Percentiles rank a stretch among this genome's conserved stretches.
These are phyloP conservation scores for Stropharia rugosoannulata DNA, from an alignment of 768 basidiomycete species.

Conservation along the genomic window DNA sequence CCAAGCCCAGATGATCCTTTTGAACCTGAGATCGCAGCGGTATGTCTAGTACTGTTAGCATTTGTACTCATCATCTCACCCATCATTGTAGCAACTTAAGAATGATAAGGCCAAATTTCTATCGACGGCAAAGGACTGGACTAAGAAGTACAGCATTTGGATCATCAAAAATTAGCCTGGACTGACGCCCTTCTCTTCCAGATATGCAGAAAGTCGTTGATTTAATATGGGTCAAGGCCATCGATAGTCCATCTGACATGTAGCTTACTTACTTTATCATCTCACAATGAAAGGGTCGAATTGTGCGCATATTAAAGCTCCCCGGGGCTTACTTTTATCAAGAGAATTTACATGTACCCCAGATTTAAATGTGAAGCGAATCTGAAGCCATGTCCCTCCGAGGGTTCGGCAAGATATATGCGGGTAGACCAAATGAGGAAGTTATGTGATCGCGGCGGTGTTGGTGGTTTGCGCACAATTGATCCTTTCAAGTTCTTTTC, in stretches of 20 bases:
- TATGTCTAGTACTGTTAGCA: constrained; percentile 33
- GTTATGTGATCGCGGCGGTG: neutral
- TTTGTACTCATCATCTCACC: constrained; percentile 3
- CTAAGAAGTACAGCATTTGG: constrained; percentile 62
- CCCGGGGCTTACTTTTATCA: neutral
- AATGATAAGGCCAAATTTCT: constrained; percentile 74
- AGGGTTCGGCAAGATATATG: constrained; percentile 1
- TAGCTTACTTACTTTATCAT: neutral
- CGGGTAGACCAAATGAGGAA: constrained; percentile 4
- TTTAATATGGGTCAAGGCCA: neutral
- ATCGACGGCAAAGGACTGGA: constrained; percentile 78
- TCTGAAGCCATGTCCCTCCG: neutral
- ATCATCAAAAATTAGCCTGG: neutral
- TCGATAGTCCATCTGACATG: neutral
- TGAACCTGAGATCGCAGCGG: constrained; percentile 83
- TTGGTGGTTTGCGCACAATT: neutral
- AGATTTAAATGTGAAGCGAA: neutral
- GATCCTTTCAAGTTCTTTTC: neutral
- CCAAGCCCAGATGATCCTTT: constrained; percentile 88
- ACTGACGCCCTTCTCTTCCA: neutral
- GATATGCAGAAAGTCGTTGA: constrained; percentile 1
- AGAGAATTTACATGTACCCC: neutral
- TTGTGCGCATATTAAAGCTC: neutral
- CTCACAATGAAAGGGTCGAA: neutral
- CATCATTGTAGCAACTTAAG: constrained; percentile 58